Base-by-base conservation (phyloP, 257 asterid genomes). In the Rhazya stricta region DNA sequence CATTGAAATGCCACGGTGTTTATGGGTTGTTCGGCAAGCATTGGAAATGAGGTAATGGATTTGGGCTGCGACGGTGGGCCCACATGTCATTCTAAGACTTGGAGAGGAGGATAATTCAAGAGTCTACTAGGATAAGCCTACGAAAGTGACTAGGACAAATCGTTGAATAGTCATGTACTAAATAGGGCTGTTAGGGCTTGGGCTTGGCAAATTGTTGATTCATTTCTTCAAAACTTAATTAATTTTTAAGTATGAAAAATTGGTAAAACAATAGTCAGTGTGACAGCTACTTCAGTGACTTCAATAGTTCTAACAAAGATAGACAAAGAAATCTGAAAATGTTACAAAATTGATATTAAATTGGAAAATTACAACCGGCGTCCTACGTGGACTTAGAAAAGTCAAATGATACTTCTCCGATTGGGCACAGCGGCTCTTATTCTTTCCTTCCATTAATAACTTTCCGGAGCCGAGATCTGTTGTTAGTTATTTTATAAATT, bases 1-100 rank as follows among this genome's bases (percentile, higher is more conserved):
- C 50, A 53, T 46, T 29, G 83, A 80, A 81, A 84, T 88, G 86
- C 92, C 91, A 86, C 88, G 92, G 84, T 88, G 92, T 86, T 37
- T 34, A 73, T 82, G 82, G 57, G 83, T 74, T 85, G 83, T 70
- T 83, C 88, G 74, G 46, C 62, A 72, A 69, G 78, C 79, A 72
- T 85, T 80, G 88, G 87, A 70, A 85, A 84, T 76, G 89, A 67
- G 75, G 43, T 39, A 39, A 2, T 65, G 25, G 48, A 36, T 37
- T 36, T 19, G 43, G 9, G 6, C 1, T 61, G n/a, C 10, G 13
- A 63, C n/a, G n/a, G n/a, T n/a, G n/a, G n/a, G n/a, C n/a, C n/a
- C n/a, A n/a, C n/a, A n/a, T 51, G 25, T 19, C 25, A 51, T 51
- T 51, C 56, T 50, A 50, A 51, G 25, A 51, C 58, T 19, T 51